Evolutionary conservation across 768 basidiomycete species (phyloP), one percentile per base, ranked within the genome.

Genomic region (Epithele typhae): DNA sequence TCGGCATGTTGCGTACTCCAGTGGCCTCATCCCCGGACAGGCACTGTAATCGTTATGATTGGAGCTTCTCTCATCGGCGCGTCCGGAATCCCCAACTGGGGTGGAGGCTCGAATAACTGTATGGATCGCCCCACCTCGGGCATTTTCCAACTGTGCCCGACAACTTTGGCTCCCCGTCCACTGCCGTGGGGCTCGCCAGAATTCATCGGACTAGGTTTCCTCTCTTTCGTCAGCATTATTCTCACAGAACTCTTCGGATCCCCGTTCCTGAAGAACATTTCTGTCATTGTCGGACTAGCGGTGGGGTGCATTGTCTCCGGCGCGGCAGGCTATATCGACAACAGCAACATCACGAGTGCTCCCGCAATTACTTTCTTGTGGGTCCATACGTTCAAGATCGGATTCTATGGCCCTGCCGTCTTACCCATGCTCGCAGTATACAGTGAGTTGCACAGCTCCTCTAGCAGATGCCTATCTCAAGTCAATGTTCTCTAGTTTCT

Each of bases 201-300:
- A 59, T 89, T 88, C 67, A 84, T 92, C 38, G 90, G 91, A 3
- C 77, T 94, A 21, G 91, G 91, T 0, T 92, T 94, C 73, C 71
- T 92, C 23, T 84, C 83, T 0, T 92, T 92, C 65, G 57, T 81
- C 39, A 72, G 77, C 9, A 91, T 91, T 56, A 76, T 92, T 55
- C 60, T 92, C 22, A 84, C 84, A 1, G 89, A 93, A 61, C 64
- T 92, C 17, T 88, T 91, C 53, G 91, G 90, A 6, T 84, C 82
- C 3, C 91, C 89, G 0, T 92, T 93, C 70, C 64, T 93, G 59
- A 85, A 86, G 66, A 91, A 90, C 56, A 75, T 79, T 45, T 82
- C 81, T 23, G 81, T 89, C 54, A 85, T 91, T 43, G 75, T 88
- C 18, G 86, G 87, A 0, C 69, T 91, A 15, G 71, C 73, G 7